These are phyloP conservation scores for Sugiyamaella novakii DNA, from an alignment of 1,139 yeast species.

Conservation along the genomic window DNA sequence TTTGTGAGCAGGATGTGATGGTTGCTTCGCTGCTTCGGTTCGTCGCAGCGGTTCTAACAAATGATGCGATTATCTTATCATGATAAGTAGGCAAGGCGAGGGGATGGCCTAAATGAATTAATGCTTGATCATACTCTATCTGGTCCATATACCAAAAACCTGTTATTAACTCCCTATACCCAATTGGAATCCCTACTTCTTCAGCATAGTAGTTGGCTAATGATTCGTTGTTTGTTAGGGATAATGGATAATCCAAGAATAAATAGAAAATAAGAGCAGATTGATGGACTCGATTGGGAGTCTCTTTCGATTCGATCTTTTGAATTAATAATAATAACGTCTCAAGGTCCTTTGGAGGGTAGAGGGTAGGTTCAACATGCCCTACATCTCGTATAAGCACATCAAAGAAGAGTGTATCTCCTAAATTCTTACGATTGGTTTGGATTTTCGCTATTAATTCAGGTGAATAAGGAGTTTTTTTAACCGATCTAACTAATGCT, in stretches of 20 bases:
- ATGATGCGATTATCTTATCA: conserved; percentile 29
- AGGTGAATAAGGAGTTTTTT: conserved; percentile 32
- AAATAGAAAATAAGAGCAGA: conserved; percentile 36
- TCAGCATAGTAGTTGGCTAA: conserved; percentile 38
- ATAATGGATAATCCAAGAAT: conserved; percentile 35
- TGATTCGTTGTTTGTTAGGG: conserved; percentile 26
- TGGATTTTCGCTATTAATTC: conserved; percentile 19
- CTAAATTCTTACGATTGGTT: conserved; percentile 23
- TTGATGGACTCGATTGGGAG: conserved; percentile 26
- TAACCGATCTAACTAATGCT: conserved; percentile 34
- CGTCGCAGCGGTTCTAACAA: conserved; percentile 19
- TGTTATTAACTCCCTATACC: conserved; percentile 30
- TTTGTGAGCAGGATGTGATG: conserved; percentile 5
- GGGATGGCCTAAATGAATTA: conserved; percentile 33
- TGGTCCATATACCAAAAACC: conserved; percentile 35
- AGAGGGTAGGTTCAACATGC: conserved; percentile 25
- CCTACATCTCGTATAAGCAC: conserved; percentile 30
- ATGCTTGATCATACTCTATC: conserved; percentile 27
- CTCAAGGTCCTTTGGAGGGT: conserved; percentile 35
- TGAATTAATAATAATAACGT: conserved; percentile 29
- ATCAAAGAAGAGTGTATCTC: conserved; percentile 35
- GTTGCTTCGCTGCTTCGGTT: conserved; percentile 1
- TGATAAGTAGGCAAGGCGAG: conserved; percentile 30
- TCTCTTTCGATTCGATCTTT: conserved; percentile 28
- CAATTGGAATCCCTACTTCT: conserved; percentile 35